Evolutionary conservation across 2,329 filamentous ascomycete species (phyloP), one percentile per base, ranked within the genome.

Genomic region (Fonsecaea monophora): DNA sequence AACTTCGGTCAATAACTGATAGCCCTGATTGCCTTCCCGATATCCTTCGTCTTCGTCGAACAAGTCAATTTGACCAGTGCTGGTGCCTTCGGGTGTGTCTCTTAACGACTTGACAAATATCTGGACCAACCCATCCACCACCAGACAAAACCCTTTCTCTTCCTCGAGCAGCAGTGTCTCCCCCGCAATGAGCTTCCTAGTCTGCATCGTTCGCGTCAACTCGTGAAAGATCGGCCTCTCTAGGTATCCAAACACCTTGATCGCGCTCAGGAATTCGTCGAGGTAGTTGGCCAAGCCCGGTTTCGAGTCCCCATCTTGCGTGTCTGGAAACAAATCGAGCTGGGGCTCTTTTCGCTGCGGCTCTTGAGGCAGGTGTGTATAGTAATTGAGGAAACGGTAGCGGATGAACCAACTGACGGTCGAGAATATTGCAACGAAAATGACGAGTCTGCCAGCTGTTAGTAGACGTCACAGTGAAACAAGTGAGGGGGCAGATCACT

Each of bases 151-250:
- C 0, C 95, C 95, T 74, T 99, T 97, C 75, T 99, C 95, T 77
- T 99, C 95, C 79, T 99, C 95, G 37, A 99, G 83, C 71, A 97
- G 89, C 73, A 99, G 84, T 0, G 95, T 99, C 79, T 99, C 95
- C 35, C 95, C 95, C 4, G 95, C 94, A 74, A 98, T 96, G 58
- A 99, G 84, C 79, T 97, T 97, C 73, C 92, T 86, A 21, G 96
- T 99, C 81, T 99, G 95, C 95, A 99, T 99, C 66, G 94, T 97
- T 67, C 95, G 86, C 0, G 95, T 99, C 73, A 99, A 86, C 79
- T 99, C 95, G 75, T 99, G 96, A 75, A 99, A 99, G 50, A 99
- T 95, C 0, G 95, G 93, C 32, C 95, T 88, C 77, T 99, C 95
- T 53, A 99, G 83, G 76, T 98, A 99, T 8, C 95, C 95, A 80